Evolutionary conservation across 192 early-diverging fungal species (phyloP).

Genomic region (Podila epigama): DNA sequence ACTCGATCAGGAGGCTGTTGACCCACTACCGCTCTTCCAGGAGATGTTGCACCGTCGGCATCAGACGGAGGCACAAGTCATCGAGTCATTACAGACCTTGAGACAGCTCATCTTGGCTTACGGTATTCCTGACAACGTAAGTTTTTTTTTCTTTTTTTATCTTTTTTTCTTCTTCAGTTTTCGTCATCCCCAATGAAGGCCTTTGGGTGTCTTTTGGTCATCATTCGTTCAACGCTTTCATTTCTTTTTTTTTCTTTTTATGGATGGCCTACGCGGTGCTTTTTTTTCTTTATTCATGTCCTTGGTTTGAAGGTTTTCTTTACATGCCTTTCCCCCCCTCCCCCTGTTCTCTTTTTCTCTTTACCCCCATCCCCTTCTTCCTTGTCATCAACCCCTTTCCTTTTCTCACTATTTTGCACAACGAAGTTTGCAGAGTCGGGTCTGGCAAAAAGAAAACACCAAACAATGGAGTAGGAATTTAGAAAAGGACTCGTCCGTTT

Average conservation of each 20-base stretch:
- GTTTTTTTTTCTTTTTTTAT: not conserved
- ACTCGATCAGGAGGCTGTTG: not conserved
- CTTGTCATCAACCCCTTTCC: not conserved
- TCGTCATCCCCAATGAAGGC: no score
- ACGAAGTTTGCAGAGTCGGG: not conserved
- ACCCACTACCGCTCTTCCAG: slow-evolving; percentile 46
- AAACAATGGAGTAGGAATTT: not conserved
- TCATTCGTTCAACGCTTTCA: not conserved
- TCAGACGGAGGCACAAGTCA: slow-evolving; percentile 61
- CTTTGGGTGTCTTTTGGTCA: not conserved
- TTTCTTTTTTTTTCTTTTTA: not conserved
- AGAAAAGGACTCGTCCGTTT: not conserved
- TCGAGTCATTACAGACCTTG: slow-evolving; percentile 61
- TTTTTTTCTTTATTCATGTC: not conserved
- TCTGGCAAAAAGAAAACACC: not conserved
- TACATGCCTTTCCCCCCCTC: not conserved
- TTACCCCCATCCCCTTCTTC: not conserved
- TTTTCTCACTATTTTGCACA: not conserved
- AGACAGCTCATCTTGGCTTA: slow-evolving; percentile 63
- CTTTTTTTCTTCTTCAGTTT: not conserved
- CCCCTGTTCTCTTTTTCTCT: not conserved
- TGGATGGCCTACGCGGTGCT: not conserved
- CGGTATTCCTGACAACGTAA: slow-evolving; percentile 64
- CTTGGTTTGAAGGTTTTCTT: not conserved
- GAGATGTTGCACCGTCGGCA: slow-evolving; percentile 57